A percentile compares a stretch with the other conserved stretches of the same genome.
phyloP scores from a whole-genome alignment of 176 grass and related monocot genomes.

The Pharus latifolius region DNA sequence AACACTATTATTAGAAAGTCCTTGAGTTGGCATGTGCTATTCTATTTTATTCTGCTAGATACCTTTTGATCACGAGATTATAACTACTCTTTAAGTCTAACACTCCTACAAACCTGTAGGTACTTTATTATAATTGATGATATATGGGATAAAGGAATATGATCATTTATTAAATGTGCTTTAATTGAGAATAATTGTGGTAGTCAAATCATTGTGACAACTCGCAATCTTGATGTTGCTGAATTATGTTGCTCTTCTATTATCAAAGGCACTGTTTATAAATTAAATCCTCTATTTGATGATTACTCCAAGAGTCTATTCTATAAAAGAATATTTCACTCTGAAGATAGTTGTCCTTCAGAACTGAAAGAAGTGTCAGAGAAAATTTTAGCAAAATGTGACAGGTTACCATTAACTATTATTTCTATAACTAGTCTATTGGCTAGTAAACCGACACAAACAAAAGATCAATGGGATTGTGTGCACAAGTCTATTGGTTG shows the following conservation, averaged over 20 bases:
- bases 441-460: neutral
- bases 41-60: too few relatives aligned
- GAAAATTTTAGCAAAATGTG: slow-evolving; percentile 5
- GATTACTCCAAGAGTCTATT: neutral
- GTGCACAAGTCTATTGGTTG: neutral
- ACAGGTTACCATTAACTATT: slow-evolving; percentile 8
- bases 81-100: too few relatives aligned
- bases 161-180: neutral
- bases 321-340: slow-evolving; percentile 2
- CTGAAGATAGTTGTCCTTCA: neutral
- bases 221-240: neutral
- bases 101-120: neutral
- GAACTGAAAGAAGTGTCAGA: neutral
- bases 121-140: slow-evolving; percentile 19
- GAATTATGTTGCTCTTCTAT: neutral
- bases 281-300: neutral
- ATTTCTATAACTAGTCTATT: neutral
- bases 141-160: neutral
- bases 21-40: too few relatives aligned
- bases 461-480: neutral
- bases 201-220: slow-evolving; percentile 16
- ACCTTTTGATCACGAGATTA: too few relatives aligned
- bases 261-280: neutral
- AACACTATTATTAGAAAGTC: too few relatives aligned
- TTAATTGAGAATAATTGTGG: neutral